Conservation (phyloP, 2,329 filamentous ascomycete species). For the Pseudogymnoascus sp. region DNA sequence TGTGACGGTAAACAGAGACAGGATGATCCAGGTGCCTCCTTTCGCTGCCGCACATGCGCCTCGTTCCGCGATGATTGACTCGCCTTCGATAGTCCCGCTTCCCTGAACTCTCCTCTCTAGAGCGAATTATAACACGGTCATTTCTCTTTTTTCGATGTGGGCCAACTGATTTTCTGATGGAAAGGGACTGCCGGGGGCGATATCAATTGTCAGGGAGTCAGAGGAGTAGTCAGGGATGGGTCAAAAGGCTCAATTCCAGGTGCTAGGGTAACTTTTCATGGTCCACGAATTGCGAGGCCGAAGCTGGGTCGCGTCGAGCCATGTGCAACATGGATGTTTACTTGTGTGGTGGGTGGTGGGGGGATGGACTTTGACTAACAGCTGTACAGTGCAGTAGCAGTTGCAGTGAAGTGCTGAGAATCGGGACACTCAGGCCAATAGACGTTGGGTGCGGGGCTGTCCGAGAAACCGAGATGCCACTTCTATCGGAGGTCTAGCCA, state of each 20-base stretch:
- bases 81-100: background rate
- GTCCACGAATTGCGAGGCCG: slow-evolving; percentile 5
- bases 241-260: background rate
- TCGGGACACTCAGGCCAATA: background rate
- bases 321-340: slow-evolving; percentile 7
- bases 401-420: background rate
- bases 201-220: slow-evolving; percentile 1
- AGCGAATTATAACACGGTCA: background rate
- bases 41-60: background rate
- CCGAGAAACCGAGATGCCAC: slow-evolving; percentile 1
- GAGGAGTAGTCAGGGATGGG: background rate
- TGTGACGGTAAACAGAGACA: slow-evolving; percentile 6
- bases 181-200: background rate
- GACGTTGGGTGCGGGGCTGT: background rate
- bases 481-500: slow-evolving; percentile 1
- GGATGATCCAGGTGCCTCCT: background rate
- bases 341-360: slow-evolving; percentile 1
- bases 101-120: background rate
- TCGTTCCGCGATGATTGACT: slow-evolving; percentile 3
- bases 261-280: background rate
- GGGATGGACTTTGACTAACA: background rate
- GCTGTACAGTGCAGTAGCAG: background rate
- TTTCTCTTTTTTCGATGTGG: background rate
- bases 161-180: slow-evolving; percentile 2
- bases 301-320: slow-evolving; percentile 5